Percentiles rank a stretch among this genome's conserved stretches.
Conservation (phyloP, 495 filamentous ascomycete genomes). For the Aspergillus incahuasiensis region DNA sequence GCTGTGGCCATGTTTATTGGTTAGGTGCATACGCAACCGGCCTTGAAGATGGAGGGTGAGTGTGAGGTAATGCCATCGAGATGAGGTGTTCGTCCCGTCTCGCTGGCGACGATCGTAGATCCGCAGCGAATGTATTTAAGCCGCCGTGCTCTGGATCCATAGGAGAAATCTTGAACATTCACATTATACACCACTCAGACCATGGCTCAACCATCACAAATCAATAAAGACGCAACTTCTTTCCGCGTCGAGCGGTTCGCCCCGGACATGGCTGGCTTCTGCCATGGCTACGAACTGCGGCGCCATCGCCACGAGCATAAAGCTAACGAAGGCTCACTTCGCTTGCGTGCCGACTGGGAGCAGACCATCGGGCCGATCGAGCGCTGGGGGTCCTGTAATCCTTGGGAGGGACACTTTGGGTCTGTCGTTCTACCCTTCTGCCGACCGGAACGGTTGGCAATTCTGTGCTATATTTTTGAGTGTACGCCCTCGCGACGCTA, state of each 20-base stretch:
- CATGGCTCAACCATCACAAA: not conserved
- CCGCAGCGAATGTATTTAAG: no score
- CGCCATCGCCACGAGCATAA: slow-evolving; percentile 19
- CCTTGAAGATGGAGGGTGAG: not conserved
- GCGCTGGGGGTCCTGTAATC: slow-evolving; percentile 23
- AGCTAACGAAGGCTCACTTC: slow-evolving; percentile 18
- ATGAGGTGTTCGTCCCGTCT: no score
- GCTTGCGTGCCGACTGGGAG: slow-evolving; percentile 19
- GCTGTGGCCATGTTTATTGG: not conserved
- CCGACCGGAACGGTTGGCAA: slow-evolving; percentile 16
- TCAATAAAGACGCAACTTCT: slow-evolving; percentile 9
- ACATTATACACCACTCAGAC: no score
- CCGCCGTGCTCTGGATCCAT: no score
- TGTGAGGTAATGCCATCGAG: not conserved
- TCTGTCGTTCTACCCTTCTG: slow-evolving; percentile 20
- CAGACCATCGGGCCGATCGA: slow-evolving; percentile 21
- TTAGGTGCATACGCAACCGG: no score
- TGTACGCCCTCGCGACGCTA: no score
- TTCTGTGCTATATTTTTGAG: slow-evolving; percentile 22
- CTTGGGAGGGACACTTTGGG: slow-evolving; percentile 20
- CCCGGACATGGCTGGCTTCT: slow-evolving; percentile 15
- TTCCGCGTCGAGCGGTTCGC: slow-evolving; percentile 5
- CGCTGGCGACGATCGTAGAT: no score
- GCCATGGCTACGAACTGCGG: slow-evolving; percentile 14
- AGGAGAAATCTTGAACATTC: no score